A percentile compares a stretch with the other conserved stretches of the same genome.
These are phyloP conservation scores for Picea abies DNA, from an alignment of 83 land plant species.

Conservation along the genomic window DNA sequence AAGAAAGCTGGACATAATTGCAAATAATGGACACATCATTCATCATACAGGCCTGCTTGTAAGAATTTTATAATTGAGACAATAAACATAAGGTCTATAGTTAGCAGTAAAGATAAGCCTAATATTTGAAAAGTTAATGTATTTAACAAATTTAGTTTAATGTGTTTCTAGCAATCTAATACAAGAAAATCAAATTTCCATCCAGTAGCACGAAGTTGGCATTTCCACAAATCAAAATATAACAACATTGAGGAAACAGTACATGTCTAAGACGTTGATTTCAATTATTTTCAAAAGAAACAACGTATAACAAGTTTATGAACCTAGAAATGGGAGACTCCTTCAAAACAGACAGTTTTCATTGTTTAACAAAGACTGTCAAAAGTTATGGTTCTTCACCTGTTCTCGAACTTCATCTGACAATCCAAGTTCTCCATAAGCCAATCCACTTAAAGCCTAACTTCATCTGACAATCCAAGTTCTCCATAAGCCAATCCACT, in stretches of 20 bases:
- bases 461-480: slow-evolving; percentile 77
- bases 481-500: slow-evolving; percentile 55
- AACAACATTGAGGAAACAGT: background rate
- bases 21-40: background rate
- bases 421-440: slow-evolving; percentile 53
- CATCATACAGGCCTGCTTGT: background rate
- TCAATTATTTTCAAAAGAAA: background rate
- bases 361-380: background rate
- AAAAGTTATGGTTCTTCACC: slow-evolving; percentile 39
- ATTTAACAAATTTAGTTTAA: background rate
- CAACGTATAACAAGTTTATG: background rate
- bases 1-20: background rate
- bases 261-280: background rate
- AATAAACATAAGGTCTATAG: background rate
- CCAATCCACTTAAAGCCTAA: slow-evolving; percentile 62
- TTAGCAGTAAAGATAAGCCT: background rate
- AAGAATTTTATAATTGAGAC: background rate
- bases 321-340: background rate
- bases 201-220: too few relatives aligned
- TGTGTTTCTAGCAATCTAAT: background rate
- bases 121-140: background rate
- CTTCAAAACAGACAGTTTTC: background rate
- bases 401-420: slow-evolving; percentile 91
- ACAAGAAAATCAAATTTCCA: background rate
- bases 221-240: background rate